Evolutionary conservation across 371 early-diverging fungal genomes (phyloP).

Genomic region (Mucor sp.): DNA sequence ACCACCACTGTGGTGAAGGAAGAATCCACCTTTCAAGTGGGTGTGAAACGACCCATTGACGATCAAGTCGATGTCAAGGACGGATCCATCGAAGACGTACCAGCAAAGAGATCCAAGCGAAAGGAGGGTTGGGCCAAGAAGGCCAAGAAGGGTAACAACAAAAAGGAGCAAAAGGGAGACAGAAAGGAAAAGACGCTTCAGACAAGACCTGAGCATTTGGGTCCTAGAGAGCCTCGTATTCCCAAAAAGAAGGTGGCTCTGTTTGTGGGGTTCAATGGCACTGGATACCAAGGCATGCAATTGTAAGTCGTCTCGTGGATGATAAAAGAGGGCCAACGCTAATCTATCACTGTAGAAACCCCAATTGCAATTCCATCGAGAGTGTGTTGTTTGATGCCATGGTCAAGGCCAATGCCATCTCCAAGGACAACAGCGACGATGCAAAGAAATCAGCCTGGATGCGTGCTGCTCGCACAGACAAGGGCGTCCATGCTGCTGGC

Average conservation of each 20-base stretch:
- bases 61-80: not conserved
- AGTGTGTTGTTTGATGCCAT: conserved; percentile 79
- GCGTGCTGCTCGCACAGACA: conserved; percentile 99
- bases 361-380: conserved; percentile 79
- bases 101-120: not conserved
- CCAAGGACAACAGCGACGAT: conserved; percentile 76
- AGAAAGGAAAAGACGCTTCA: not conserved
- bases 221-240: conserved; percentile 44
- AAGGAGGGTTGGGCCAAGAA: conserved; percentile 2
- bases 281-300: conserved; percentile 98
- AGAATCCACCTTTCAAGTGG: not conserved
- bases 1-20: not conserved
- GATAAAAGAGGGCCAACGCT: not conserved
- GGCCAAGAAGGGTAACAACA: not conserved
- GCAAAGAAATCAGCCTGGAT: conserved; percentile 74
- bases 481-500: conserved; percentile 99
- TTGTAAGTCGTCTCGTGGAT: conserved; percentile 53
- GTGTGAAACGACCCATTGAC: not conserved
- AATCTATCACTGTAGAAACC: conserved; percentile 56
- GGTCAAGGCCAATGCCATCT: conserved; percentile 75
- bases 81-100: not conserved
- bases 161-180: not conserved
- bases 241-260: conserved; percentile 92
- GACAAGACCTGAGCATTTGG: conserved; percentile 12
- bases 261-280: conserved; percentile 91